Conservation (phyloP, 352 stramenopile genomes). For the Aphanomyces stellatus region DNA sequence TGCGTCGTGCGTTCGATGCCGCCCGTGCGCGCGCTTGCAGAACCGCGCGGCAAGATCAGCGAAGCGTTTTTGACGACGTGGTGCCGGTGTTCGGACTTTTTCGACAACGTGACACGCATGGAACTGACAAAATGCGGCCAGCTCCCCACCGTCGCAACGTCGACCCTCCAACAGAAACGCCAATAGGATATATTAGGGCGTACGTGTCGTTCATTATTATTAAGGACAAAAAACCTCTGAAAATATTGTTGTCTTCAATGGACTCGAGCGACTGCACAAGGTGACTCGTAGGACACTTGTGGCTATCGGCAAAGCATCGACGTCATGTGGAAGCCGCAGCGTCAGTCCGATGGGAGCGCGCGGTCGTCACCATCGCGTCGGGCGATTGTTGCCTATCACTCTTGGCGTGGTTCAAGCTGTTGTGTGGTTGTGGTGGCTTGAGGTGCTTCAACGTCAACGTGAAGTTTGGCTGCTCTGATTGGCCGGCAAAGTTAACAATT, state of each 20-base stretch:
- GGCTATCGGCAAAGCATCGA: not conserved
- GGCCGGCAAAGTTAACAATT: no score
- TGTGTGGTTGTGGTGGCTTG: no score
- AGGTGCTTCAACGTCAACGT: no score
- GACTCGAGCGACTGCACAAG: not conserved
- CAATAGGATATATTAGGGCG: not conserved
- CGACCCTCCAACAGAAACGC: not conserved
- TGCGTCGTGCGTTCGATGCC: conserved; percentile 66
- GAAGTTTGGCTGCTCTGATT: no score
- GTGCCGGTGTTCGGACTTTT: conserved; percentile 65
- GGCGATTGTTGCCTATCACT: no score
- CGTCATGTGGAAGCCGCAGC: no score
- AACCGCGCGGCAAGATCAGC: conserved; percentile 64
- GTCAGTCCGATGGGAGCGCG: no score
- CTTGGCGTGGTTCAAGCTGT: no score
- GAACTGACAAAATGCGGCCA: not conserved
- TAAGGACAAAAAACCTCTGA: not conserved
- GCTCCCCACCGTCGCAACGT: not conserved
- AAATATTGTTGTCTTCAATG: not conserved
- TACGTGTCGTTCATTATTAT: not conserved
- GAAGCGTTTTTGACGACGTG: conserved; percentile 70
- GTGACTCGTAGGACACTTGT: not conserved
- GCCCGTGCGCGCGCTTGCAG: conserved; percentile 48
- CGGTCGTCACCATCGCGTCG: no score
- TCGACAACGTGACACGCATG: conserved; percentile 30